phyloP scores from a whole-genome alignment of 192 early-diverging fungal species.

The Gonapodya sp. region DNA sequence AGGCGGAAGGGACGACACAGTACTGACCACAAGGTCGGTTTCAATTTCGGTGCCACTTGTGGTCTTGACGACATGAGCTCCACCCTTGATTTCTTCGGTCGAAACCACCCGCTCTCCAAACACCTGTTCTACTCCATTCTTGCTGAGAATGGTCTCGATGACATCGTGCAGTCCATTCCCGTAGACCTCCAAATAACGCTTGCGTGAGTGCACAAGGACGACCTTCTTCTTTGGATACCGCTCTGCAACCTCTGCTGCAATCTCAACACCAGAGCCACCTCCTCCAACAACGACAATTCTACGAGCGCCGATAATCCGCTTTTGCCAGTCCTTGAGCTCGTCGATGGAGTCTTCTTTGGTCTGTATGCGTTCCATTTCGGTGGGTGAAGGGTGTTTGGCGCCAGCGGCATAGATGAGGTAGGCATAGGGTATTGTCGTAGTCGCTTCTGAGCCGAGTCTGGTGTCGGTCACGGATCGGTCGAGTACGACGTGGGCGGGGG shows the following conservation, averaged over 20 bases:
- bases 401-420: slow-evolving; percentile 45
- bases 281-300: slow-evolving; percentile 61
- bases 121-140: slow-evolving; percentile 36
- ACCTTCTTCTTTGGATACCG: slow-evolving; percentile 50
- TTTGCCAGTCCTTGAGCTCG: slow-evolving; percentile 31
- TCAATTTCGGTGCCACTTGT: slow-evolving; percentile 27
- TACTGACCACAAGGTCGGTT: slow-evolving; percentile 12
- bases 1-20: too few species aligned
- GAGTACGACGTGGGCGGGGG: slow-evolving; percentile 33
- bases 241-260: slow-evolving; percentile 64
- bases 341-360: slow-evolving; percentile 34
- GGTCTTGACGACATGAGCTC: slow-evolving; percentile 27
- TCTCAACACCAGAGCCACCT: slow-evolving; percentile 66
- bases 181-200: slow-evolving; percentile 45
- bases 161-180: slow-evolving; percentile 43
- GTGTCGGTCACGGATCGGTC: slow-evolving; percentile 31
- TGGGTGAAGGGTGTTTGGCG: slow-evolving; percentile 39
- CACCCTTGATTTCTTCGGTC: slow-evolving; percentile 29
- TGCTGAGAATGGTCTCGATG: slow-evolving; percentile 38
- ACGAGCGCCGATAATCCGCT: slow-evolving; percentile 43
- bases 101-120: slow-evolving; percentile 50
- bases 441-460: neutral
- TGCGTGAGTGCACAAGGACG: slow-evolving; percentile 52
- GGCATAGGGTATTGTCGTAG: slow-evolving; percentile 28
- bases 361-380: slow-evolving; percentile 24